phyloP scores from a whole-genome alignment of 2,329 filamentous ascomycete genomes.

The Apiospora saccharicola region DNA sequence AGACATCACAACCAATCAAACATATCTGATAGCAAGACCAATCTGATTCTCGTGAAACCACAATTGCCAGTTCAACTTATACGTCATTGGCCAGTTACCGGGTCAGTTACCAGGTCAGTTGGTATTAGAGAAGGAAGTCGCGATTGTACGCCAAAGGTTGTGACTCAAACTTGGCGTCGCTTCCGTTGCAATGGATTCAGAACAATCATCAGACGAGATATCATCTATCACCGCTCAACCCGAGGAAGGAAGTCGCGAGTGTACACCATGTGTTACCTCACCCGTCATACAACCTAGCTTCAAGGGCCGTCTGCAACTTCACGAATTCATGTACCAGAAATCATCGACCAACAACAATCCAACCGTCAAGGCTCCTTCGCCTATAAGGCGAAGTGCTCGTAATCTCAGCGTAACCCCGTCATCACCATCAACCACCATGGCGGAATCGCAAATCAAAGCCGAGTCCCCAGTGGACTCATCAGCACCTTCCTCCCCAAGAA shows the following conservation, averaged over 20 bases:
- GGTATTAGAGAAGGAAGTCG: neutral
- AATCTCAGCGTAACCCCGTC: slow-evolving; percentile 14
- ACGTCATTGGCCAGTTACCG: neutral
- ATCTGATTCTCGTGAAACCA: neutral
- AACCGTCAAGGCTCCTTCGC: slow-evolving; percentile 1
- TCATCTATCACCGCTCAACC: neutral
- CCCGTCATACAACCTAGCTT: slow-evolving; percentile 23
- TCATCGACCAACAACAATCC: neutral
- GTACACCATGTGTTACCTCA: too few relatives aligned
- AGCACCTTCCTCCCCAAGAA: slow-evolving; percentile 3
- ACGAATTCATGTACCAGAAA: slow-evolving; percentile 28
- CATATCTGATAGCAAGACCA: neutral
- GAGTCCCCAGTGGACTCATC: neutral
- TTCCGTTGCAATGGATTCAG: neutral
- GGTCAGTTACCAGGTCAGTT: too few relatives aligned
- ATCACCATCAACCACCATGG: neutral
- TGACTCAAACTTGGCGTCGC: neutral
- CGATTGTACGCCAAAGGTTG: neutral
- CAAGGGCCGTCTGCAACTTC: slow-evolving; percentile 28
- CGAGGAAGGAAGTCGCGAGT: too few relatives aligned
- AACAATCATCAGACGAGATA: neutral
- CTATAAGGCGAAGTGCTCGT: slow-evolving; percentile 24
- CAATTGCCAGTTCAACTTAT: neutral
- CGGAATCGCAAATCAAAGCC: neutral
- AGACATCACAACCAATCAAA: neutral